Evolutionary conservation across 441 rosid species (phyloP).

Genomic region (Euphorbia corollata): DNA sequence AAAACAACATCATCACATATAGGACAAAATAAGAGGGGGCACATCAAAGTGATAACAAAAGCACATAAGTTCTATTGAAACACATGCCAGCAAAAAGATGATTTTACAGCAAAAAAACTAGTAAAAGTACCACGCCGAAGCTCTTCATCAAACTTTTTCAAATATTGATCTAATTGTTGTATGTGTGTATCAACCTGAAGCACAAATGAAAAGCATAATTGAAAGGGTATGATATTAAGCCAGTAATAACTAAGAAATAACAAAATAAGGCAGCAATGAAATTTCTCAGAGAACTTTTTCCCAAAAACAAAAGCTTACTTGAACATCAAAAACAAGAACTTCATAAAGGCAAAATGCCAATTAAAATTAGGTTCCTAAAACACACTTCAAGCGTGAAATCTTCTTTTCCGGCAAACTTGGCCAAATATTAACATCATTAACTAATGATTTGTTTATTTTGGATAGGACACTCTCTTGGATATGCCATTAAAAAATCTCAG

Average conservation of each 20-base stretch:
- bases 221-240: conserved; percentile 1
- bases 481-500: not conserved
- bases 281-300: not conserved
- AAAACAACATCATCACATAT: conserved; percentile 13
- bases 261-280: not conserved
- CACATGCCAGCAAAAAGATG: not conserved
- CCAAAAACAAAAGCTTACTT: not conserved
- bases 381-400: not conserved
- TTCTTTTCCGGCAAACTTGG: not conserved
- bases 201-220: conserved; percentile 16
- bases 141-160: conserved; percentile 73
- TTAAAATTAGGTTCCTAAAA: not conserved
- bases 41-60: not conserved
- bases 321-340: not conserved
- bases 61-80: conserved; percentile 2
- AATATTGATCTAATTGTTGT: conserved; percentile 87
- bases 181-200: conserved; percentile 91
- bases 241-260: not conserved
- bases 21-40: conserved; percentile 1
- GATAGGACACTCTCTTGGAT: not conserved
- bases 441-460: not conserved
- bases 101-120: not conserved
- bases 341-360: not conserved
- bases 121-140: conserved; percentile 56
- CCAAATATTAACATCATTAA: not conserved